Evolutionary conservation across 2,329 filamentous ascomycete species (phyloP).

Genomic region (Colletotrichum aenigma): DNA sequence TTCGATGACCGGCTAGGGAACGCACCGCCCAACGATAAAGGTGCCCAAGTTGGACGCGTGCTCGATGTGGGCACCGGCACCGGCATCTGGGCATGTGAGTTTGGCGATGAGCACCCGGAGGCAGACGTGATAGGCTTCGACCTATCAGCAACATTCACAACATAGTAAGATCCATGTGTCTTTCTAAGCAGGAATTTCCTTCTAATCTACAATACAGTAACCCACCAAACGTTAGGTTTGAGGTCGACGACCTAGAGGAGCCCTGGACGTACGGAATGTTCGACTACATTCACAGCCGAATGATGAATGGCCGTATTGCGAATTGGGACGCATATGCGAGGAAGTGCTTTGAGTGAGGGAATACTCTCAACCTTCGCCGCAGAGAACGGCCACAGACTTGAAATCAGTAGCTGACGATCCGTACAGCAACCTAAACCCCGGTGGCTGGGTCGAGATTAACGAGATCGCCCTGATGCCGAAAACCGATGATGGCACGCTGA

Average conservation of each 20-base stretch:
- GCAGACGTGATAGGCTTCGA: conserved; percentile 39
- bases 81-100: conserved; percentile 50
- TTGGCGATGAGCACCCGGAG: conserved; percentile 28
- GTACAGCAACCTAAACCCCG: conserved; percentile 38
- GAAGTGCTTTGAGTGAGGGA: conserved; percentile 33
- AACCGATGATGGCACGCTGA: conserved; percentile 46
- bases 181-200: too few relatives aligned
- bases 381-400: background rate
- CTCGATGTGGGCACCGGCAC: conserved; percentile 54
- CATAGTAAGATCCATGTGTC: conserved; percentile 23
- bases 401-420: background rate
- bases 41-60: conserved; percentile 26
- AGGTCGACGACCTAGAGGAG: conserved; percentile 38
- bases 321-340: background rate
- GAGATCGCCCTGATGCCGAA: conserved; percentile 41
- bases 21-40: conserved; percentile 26
- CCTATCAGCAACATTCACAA: conserved; percentile 42
- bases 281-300: conserved; percentile 1
- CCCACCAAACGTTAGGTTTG: conserved; percentile 49
- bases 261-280: conserved; percentile 31
- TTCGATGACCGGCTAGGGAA: conserved; percentile 32
- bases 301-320: background rate
- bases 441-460: conserved; percentile 46
- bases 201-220: conserved; percentile 20
- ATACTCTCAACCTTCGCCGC: background rate